Evolutionary conservation across 768 basidiomycete species (phyloP).

Genomic region (Ramaria rubella): DNA sequence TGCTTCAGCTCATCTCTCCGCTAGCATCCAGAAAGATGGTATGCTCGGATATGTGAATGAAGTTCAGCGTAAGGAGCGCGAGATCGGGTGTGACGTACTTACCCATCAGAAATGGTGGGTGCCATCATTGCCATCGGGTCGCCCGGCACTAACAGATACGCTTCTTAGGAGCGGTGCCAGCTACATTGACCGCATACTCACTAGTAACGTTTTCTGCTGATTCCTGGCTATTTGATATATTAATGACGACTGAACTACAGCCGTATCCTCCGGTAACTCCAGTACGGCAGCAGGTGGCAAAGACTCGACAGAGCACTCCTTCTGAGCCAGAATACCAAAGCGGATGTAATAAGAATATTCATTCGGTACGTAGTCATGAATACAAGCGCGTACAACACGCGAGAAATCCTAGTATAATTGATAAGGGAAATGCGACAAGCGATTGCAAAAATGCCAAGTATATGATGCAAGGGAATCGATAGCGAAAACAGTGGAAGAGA

Average conservation of each 20-base stretch:
- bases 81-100: slow-evolving; percentile 81
- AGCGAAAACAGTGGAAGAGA: background rate
- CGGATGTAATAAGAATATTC: background rate
- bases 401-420: background rate
- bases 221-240: background rate
- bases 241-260: slow-evolving; percentile 14
- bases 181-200: slow-evolving; percentile 82
- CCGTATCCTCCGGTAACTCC: slow-evolving; percentile 81
- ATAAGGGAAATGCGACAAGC: background rate
- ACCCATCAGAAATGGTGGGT: slow-evolving; percentile 90
- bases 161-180: slow-evolving; percentile 75
- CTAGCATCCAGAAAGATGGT: slow-evolving; percentile 75
- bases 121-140: background rate
- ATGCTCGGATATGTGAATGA: slow-evolving; percentile 92
- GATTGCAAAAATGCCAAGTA: background rate
- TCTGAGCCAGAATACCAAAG: slow-evolving; percentile 34
- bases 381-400: slow-evolving; percentile 2
- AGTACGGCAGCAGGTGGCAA: slow-evolving; percentile 78
- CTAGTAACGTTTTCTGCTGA: slow-evolving; percentile 29
- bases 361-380: background rate
- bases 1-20: slow-evolving; percentile 64
- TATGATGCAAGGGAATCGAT: background rate
- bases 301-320: slow-evolving; percentile 85
- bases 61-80: slow-evolving; percentile 82
- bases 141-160: slow-evolving; percentile 1